Conservation (phyloP, 1,139 yeast genomes). For the Eremothecium coryli region DNA sequence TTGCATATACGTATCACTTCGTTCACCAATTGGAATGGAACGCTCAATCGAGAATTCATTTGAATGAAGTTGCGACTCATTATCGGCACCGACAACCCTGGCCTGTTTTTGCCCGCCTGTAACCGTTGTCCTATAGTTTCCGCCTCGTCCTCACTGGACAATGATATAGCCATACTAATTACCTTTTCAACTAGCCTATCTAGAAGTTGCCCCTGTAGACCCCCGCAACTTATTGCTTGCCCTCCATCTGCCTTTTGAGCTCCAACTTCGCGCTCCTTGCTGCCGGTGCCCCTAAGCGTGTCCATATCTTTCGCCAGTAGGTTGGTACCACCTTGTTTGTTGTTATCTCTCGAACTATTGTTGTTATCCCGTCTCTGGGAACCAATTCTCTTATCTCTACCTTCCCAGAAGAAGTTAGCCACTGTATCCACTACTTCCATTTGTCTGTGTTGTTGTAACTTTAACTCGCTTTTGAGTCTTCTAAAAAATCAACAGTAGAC, state of each 20-base stretch:
- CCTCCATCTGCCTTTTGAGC: slow-evolving; percentile 3
- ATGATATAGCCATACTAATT: slow-evolving; percentile 61
- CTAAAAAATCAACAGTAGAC: too few species aligned
- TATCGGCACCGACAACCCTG: slow-evolving; percentile 56
- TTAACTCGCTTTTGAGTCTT: background rate
- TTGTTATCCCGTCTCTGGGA: slow-evolving; percentile 5
- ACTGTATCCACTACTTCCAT: slow-evolving; percentile 16
- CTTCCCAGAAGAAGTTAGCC: slow-evolving; percentile 21
- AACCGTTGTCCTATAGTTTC: slow-evolving; percentile 40
- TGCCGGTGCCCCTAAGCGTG: slow-evolving; percentile 5
- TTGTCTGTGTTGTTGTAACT: background rate
- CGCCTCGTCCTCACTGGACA: slow-evolving; percentile 38
- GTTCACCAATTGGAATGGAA: slow-evolving; percentile 53
- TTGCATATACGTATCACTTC: slow-evolving; percentile 42
- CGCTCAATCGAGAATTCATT: slow-evolving; percentile 54
- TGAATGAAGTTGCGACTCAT: slow-evolving; percentile 64
- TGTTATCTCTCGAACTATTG: slow-evolving; percentile 6
- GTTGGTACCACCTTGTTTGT: slow-evolving; percentile 3
- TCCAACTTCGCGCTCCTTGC: background rate
- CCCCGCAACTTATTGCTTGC: slow-evolving; percentile 5
- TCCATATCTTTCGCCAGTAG: slow-evolving; percentile 6
- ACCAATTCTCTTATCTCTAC: slow-evolving; percentile 9
- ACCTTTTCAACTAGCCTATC: slow-evolving; percentile 66
- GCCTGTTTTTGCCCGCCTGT: slow-evolving; percentile 52
- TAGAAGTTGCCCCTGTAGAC: slow-evolving; percentile 37